These are phyloP conservation scores for Phragmites australis DNA, from an alignment of 176 grass and related monocot species.

Conservation along the genomic window DNA sequence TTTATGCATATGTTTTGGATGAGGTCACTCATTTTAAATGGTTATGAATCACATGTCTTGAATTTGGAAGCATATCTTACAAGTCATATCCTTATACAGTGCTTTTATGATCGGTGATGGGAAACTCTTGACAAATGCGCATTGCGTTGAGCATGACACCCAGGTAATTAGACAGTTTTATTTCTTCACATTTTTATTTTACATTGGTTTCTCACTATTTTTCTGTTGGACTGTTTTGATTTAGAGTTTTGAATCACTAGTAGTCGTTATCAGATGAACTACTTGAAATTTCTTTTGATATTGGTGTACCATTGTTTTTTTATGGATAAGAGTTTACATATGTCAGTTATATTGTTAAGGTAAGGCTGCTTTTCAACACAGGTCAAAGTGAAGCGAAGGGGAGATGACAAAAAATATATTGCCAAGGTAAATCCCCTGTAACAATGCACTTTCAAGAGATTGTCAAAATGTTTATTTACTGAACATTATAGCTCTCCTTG, in stretches of 20 bases:
- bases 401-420: conserved; percentile 93
- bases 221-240: background rate
- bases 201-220: background rate
- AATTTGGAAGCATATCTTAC: conserved; percentile 29
- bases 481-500: background rate
- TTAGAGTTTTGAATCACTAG: conserved; percentile 3
- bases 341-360: conserved; percentile 27
- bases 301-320: background rate
- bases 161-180: conserved; percentile 53
- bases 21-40: background rate
- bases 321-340: conserved; percentile 14
- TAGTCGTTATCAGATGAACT: background rate
- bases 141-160: conserved; percentile 88
- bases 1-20: conserved; percentile 17
- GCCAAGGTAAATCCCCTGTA: conserved; percentile 72
- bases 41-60: background rate
- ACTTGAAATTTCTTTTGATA: conserved; percentile 2
- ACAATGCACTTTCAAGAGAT: conserved; percentile 17
- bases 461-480: background rate
- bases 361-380: conserved; percentile 32
- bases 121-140: conserved; percentile 96
- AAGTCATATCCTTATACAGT: conserved; percentile 45
- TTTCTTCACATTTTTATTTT: conserved; percentile 19
- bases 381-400: conserved; percentile 97
- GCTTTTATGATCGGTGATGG: conserved; percentile 98